Evolutionary conservation across 768 basidiomycete species (phyloP).

Genomic region (Boletus tylopilopsis): DNA sequence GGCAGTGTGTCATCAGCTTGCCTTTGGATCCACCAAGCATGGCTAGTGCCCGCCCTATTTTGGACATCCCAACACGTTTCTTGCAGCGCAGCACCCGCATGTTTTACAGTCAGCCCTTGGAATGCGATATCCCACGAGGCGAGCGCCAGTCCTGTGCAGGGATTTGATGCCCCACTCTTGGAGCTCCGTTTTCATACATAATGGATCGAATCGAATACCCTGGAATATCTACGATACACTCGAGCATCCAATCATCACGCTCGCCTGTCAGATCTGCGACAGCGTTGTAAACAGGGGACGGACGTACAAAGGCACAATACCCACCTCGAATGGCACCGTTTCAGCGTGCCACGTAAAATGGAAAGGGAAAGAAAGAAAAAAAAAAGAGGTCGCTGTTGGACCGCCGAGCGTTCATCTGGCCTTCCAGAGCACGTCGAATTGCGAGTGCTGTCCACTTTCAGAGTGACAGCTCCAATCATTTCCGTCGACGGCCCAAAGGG

Average conservation of each 20-base stretch:
- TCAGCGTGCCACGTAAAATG: conserved; percentile 27
- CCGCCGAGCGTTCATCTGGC: no score
- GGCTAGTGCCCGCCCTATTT: conserved; percentile 22
- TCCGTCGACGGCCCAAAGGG: conserved; percentile 33
- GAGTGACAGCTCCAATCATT: conserved; percentile 32
- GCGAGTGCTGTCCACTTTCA: conserved; percentile 24
- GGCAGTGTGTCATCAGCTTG: conserved; percentile 29
- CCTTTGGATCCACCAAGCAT: conserved; percentile 17
- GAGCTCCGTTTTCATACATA: conserved; percentile 29
- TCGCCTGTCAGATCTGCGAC: conserved; percentile 19
- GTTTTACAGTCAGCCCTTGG: conserved; percentile 18
- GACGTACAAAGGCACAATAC: conserved; percentile 24
- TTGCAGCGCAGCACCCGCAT: conserved; percentile 32
- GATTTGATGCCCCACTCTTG: conserved; percentile 21
- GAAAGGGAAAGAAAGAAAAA: no score
- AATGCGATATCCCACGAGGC: conserved; percentile 29
- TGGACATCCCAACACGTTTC: conserved; percentile 31
- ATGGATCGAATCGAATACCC: conserved; percentile 22
- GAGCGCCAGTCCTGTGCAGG: conserved; percentile 21
- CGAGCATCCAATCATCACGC: conserved; percentile 16
- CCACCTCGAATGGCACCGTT: conserved; percentile 20
- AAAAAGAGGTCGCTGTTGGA: no score
- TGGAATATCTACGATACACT: conserved; percentile 24
- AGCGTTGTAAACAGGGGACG: conserved; percentile 17
- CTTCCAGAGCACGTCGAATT: conserved; percentile 31